These are phyloP conservation scores for Coemansia sp. DNA, from an alignment of 192 early-diverging fungal genomes.

Conservation along the genomic window DNA sequence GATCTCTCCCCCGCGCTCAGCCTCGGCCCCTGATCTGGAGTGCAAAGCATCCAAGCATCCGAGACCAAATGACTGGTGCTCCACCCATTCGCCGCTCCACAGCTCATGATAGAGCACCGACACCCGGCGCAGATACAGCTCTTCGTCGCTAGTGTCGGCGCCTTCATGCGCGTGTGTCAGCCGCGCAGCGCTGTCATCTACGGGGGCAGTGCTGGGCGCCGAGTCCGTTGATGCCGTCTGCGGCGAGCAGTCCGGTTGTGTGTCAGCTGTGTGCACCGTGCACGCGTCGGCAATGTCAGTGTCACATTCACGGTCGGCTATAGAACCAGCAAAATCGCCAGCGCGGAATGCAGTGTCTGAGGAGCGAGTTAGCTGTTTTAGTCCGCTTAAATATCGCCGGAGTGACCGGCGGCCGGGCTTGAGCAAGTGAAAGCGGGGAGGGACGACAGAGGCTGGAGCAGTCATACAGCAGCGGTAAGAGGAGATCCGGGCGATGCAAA, in stretches of 20 bases:
- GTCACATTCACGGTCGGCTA: neutral
- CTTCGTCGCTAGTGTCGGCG: constrained; percentile 21
- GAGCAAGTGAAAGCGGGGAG: neutral
- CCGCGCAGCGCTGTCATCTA: neutral
- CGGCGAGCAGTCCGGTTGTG: neutral
- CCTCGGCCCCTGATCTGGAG: too few relatives aligned
- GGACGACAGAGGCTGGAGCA: neutral
- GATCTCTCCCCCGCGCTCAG: neutral
- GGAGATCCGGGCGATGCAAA: neutral
- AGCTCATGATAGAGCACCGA: constrained; percentile 49
- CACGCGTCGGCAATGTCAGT: neutral
- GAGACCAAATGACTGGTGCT: constrained; percentile 8
- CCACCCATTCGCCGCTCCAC: constrained; percentile 46
- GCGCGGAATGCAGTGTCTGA: neutral
- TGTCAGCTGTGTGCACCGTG: neutral
- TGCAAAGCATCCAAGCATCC: neutral
- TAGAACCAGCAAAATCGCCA: neutral
- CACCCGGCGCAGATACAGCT: constrained; percentile 44
- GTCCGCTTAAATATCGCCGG: neutral
- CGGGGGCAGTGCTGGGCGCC: neutral
- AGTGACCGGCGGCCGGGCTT: neutral
- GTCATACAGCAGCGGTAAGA: neutral
- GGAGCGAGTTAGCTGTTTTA: neutral
- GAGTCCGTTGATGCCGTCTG: neutral
- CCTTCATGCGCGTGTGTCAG: constrained; percentile 1